phyloP scores from a whole-genome alignment of 805 yeast genomes.

The Cyberlindnera americana region DNA sequence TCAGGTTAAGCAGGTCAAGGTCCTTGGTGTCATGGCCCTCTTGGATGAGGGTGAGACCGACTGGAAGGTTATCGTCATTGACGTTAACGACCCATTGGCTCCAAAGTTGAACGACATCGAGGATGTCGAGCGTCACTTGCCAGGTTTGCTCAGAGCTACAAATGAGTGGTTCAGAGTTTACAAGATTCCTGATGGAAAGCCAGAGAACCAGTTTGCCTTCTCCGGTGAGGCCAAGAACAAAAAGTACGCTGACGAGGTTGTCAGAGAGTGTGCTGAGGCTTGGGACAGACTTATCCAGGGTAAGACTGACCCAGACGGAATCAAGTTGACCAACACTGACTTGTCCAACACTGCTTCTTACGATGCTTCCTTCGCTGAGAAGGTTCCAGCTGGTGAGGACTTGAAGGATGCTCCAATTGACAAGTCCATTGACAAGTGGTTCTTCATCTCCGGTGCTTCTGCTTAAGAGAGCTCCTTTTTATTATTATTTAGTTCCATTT shows the following conservation, averaged over 20 bases:
- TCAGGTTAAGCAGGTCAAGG: slow-evolving; percentile 60
- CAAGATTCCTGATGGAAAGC: slow-evolving; percentile 80
- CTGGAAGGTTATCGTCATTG: slow-evolving; percentile 83
- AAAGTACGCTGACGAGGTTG: slow-evolving; percentile 53
- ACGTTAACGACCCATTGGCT: slow-evolving; percentile 63
- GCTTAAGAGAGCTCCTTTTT: slow-evolving; percentile 26
- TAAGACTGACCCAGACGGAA: slow-evolving; percentile 58
- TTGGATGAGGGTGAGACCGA: slow-evolving; percentile 95
- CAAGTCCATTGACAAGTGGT: slow-evolving; percentile 97
- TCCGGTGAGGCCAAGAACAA: slow-evolving; percentile 61
- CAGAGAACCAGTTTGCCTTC: slow-evolving; percentile 70
- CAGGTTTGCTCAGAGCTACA: slow-evolving; percentile 67
- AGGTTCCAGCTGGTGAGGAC: slow-evolving; percentile 68
- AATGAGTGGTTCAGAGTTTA: slow-evolving; percentile 80
- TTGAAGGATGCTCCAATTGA: slow-evolving; percentile 91
- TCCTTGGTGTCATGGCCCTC: slow-evolving; percentile 73
- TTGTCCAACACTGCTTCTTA: slow-evolving; percentile 53
- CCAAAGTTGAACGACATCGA: slow-evolving; percentile 53
- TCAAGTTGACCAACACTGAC: slow-evolving; percentile 74
- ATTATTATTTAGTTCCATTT: no score
- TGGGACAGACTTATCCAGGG: slow-evolving; percentile 60
- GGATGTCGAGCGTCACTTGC: slow-evolving; percentile 66
- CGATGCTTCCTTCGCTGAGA: slow-evolving; percentile 43
- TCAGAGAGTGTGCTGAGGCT: slow-evolving; percentile 61
- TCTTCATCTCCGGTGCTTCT: slow-evolving; percentile 86